phyloP scores from a whole-genome alignment of 2,329 filamentous ascomycete species.

The Alternaria angustiovoidea region DNA sequence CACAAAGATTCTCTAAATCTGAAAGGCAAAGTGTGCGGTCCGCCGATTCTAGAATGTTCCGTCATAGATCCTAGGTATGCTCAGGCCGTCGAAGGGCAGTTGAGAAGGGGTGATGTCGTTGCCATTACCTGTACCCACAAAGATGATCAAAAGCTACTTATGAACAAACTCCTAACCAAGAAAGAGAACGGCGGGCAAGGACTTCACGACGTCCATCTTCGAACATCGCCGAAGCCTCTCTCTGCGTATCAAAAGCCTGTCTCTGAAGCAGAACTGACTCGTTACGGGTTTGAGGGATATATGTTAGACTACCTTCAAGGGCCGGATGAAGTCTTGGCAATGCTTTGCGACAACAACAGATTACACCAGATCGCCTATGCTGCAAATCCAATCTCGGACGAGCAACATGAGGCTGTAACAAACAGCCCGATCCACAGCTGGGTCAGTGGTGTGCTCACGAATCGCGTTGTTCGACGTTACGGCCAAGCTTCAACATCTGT shows the following conservation, averaged over 20 bases:
- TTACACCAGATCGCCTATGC: constrained; percentile 75
- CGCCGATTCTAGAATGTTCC: constrained; percentile 80
- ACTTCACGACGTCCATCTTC: constrained; percentile 75
- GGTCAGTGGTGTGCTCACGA: constrained; percentile 68
- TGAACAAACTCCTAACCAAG: constrained; percentile 66
- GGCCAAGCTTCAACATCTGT: constrained; percentile 76
- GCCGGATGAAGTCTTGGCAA: constrained; percentile 82
- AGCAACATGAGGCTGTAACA: constrained; percentile 73
- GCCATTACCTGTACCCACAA: constrained; percentile 78
- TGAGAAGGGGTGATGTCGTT: constrained; percentile 62
- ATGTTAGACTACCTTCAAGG: constrained; percentile 81
- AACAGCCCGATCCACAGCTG: constrained; percentile 69
- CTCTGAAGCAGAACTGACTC: constrained; percentile 61
- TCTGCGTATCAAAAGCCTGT: constrained; percentile 65
- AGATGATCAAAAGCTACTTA: constrained; percentile 77
- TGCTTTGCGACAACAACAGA: constrained; percentile 79
- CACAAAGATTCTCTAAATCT: constrained; percentile 69
- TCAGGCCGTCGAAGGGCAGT: constrained; percentile 65
- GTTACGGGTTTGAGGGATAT: constrained; percentile 78
- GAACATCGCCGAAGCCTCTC: constrained; percentile 66
- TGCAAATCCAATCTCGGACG: constrained; percentile 68
- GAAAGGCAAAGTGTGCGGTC: constrained; percentile 79
- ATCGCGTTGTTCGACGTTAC: constrained; percentile 75
- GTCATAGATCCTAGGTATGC: constrained; percentile 76
- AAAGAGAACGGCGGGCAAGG: constrained; percentile 57